Conservation (phyloP, 2,329 filamentous ascomycete genomes). For the Tympanopsis confertula region DNA sequence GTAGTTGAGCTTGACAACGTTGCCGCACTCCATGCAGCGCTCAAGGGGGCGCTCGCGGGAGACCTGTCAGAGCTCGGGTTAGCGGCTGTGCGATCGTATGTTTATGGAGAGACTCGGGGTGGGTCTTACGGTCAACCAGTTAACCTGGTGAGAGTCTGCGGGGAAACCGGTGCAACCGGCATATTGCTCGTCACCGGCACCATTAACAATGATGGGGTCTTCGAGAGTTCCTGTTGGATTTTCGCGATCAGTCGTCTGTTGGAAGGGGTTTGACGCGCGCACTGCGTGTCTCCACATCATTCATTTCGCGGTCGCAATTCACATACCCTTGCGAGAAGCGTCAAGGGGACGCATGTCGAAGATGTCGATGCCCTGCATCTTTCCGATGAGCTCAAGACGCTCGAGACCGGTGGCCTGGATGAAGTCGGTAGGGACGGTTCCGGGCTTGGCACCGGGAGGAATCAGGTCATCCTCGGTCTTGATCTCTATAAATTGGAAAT, state of each 20-base stretch:
- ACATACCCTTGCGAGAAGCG: conserved; percentile 56
- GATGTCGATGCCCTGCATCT: conserved; percentile 68
- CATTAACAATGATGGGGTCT: conserved; percentile 60
- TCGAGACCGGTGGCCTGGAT: conserved; percentile 67
- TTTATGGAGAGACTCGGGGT: not conserved
- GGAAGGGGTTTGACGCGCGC: too few relatives aligned
- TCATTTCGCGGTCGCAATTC: too few relatives aligned
- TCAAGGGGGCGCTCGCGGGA: conserved; percentile 59
- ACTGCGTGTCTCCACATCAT: too few relatives aligned
- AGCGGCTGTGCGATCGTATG: conserved; percentile 5
- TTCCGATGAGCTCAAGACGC: conserved; percentile 67
- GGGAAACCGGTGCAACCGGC: conserved; percentile 64
- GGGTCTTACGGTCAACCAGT: conserved; percentile 53
- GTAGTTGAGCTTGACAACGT: conserved; percentile 66
- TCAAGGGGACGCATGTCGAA: conserved; percentile 70
- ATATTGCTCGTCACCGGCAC: conserved; percentile 65
- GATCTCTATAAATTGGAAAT: conserved; percentile 41
- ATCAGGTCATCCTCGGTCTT: conserved; percentile 52
- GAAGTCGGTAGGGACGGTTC: conserved; percentile 60
- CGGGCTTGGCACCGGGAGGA: conserved; percentile 48
- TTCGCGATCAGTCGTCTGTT: too few relatives aligned
- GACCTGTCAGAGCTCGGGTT: conserved; percentile 26
- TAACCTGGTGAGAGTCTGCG: conserved; percentile 56
- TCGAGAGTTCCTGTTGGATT: conserved; percentile 57
- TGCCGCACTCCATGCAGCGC: conserved; percentile 64